Base-by-base conservation (phyloP, 345 rosid genomes). In the Lumnitzera littorea region DNA sequence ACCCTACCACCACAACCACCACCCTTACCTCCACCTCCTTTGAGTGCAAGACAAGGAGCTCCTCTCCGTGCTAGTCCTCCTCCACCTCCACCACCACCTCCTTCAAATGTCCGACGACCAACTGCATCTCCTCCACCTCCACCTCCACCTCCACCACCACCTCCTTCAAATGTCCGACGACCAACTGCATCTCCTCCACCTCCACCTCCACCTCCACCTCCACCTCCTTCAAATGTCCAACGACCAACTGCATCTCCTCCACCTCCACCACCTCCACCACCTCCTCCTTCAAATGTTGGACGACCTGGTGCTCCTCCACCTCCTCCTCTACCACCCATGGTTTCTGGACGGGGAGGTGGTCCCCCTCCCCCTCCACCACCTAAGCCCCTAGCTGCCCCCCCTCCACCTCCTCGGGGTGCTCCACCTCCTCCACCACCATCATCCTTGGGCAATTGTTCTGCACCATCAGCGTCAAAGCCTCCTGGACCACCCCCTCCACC, bases 371-470 rank as follows among this genome's bases (percentile, higher is more conserved):
- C 81, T 7, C 75, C 81, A 31, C 76, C 73, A 46, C 76, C 68
- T 58, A 23, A 31, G 15, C 57, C 54, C 41, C 27, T 72, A 43
- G 71, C 66, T 67, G 27, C 64, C 23, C 24, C 55, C 41, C 75
- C 68, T 3, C 79, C 77, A n/a, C 76, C 89, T 27, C 84, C 84
- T 36, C 43, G 9, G 11, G 10, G 10, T 36, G 43, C 43, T 36
- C 43, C 43, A 36, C 43, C 43, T 7, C 43, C 43, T 5, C 43
- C 43, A 5, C 76, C 43, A 74, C 86, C 48, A 72, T 29, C 63
- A n/a, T 71, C 82, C 85, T 55, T 65, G 62, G 63, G 74, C 87
- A 16, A 82, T 86, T 48, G 87, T 89, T 51, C 89, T 9, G 43
- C 88, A n/a, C 90, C 88, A 23, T 64, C 86, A 43, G 63, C 69